Evolutionary conservation across 805 yeast genomes (phyloP), one percentile per base, ranked within the genome.

Genomic region (Candida sanyiensis): DNA sequence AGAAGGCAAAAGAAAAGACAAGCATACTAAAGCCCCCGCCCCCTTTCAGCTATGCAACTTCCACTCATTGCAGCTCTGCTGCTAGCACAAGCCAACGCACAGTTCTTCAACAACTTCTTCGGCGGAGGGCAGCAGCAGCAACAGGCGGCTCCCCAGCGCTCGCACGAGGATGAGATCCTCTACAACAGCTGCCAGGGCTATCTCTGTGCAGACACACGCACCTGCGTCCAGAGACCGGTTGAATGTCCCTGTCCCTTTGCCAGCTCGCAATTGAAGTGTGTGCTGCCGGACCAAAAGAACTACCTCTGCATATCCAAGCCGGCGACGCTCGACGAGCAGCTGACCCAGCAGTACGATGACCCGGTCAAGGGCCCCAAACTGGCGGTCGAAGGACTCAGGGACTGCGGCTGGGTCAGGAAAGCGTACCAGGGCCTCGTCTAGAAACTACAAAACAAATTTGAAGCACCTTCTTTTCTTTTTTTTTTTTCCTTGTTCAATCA

Each of bases 211-310:
- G 95, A 80, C 49, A 86, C 97, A 0, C 66, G 79, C 28, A 68
- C 68, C 8, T 93, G 98, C 64, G 98, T 86, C 0, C 68, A 70
- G 2, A 51, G 61, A 2, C 76, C 86, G 0, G 49, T 69, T 7
- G 83, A 80, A 37, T 93, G 98, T 58, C 96, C 97, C 2, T 93
- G 98, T 58, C 87, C 86, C 3, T 90, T 77, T 55, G 93, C 96
- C 2, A 75, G 78, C 42, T 80, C 94, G 1, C 96, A 90, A 57
- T 53, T 84, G 44, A 83, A 85, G 53, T 93, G 98, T 59, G 56
- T 72, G 2, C 64, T 85, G 28, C 95, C 96, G 0, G 79, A 75
- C 46, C 70, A 76, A 15, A 62, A 67, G 23, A 73, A 73, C 39
- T 82, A 67, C 54, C 69, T 89, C 12, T 93, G 98, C 59, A 82